Conservation (phyloP, 345 rosid species). For the Lepidium africanum region DNA sequence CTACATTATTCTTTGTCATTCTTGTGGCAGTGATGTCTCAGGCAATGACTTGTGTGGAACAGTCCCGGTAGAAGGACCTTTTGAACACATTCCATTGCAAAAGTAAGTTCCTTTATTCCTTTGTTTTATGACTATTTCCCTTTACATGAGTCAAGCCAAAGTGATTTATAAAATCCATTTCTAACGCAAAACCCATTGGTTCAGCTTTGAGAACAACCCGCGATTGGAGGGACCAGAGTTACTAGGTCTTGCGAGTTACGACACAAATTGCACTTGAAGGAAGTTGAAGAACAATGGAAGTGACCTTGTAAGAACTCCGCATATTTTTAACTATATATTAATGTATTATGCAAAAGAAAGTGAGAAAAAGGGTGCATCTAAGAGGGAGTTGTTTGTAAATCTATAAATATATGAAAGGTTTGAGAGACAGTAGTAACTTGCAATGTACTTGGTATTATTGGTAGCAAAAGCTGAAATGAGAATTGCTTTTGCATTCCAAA, state of each 20-base stretch:
- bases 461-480: background rate
- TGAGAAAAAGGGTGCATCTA: background rate
- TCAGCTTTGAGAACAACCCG: constrained; percentile 75
- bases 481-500: background rate
- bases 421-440: background rate
- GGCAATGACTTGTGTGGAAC: constrained; percentile 81
- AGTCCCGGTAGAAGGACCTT: constrained; percentile 79
- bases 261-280: constrained; percentile 59
- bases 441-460: background rate
- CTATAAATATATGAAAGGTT: background rate
- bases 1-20: background rate
- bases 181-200: background rate
- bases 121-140: too few species aligned
- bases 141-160: background rate
- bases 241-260: constrained; percentile 70
- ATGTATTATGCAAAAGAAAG: background rate
- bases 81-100: constrained; percentile 67
- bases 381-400: background rate
- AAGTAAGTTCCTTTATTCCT: constrained; percentile 37
- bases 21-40: constrained; percentile 58
- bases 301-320: constrained; percentile 5
- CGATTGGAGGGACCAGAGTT: constrained; percentile 81
- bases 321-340: background rate
- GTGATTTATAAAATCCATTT: background rate
- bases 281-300: background rate